A percentile compares a stretch with the other conserved stretches of the same genome.
phyloP scores from a whole-genome alignment of 192 early-diverging fungal genomes.

The Funneliformis geosporum region DNA sequence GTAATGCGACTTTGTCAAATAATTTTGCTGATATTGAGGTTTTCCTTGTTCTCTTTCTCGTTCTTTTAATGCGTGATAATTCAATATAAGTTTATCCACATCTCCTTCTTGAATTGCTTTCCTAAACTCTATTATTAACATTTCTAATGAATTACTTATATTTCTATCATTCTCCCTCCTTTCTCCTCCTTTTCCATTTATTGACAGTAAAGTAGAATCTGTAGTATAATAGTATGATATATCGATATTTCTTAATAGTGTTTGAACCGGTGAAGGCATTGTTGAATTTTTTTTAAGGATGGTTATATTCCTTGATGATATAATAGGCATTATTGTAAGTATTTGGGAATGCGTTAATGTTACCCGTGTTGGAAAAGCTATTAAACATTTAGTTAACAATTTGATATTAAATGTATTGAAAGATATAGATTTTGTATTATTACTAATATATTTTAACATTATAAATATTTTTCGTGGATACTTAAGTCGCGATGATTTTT shows the following conservation, averaged over 20 bases:
- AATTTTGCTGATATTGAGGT: not conserved
- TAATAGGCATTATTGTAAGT: not conserved
- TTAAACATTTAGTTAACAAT: not conserved
- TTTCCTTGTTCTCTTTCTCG: not conserved
- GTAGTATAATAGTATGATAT: not conserved
- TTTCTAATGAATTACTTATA: not conserved
- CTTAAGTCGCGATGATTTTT: too few relatives aligned
- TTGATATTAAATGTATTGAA: too few relatives aligned
- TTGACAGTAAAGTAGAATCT: not conserved
- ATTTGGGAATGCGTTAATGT: not conserved
- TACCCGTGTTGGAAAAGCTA: not conserved
- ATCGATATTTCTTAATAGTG: not conserved
- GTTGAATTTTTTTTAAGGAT: not conserved
- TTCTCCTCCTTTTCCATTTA: not conserved
- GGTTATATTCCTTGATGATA: not conserved
- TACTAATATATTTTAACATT: too few relatives aligned
- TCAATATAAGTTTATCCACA: not conserved
- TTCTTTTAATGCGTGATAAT: not conserved
- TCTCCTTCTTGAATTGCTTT: not conserved
- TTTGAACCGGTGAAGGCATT: too few relatives aligned
- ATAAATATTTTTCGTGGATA: too few relatives aligned
- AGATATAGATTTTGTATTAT: too few relatives aligned
- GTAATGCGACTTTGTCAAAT: not conserved
- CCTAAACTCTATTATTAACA: not conserved
- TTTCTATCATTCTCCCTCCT: not conserved